Conservation (phyloP, 495 filamentous ascomycete genomes). For the Lophiostoma macrostomum region DNA sequence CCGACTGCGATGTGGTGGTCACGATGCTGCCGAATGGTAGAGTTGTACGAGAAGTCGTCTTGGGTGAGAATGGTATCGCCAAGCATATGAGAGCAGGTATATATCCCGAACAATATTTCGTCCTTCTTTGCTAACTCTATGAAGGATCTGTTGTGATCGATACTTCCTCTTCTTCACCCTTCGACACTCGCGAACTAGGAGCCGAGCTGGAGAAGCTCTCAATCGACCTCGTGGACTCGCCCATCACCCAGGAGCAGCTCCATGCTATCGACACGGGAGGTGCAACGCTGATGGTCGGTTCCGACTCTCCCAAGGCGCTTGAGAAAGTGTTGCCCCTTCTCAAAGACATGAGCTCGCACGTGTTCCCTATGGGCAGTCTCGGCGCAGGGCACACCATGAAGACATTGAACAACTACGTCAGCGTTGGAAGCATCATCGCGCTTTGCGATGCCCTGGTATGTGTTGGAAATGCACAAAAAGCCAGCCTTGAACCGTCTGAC, state of each 20-base stretch:
- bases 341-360: slow-evolving; percentile 30
- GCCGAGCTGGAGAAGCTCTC: slow-evolving; percentile 31
- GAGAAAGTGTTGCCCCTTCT: slow-evolving; percentile 34
- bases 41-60: slow-evolving; percentile 34
- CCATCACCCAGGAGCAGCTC: slow-evolving; percentile 37
- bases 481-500: slow-evolving; percentile 1
- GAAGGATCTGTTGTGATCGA: slow-evolving; percentile 35
- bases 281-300: slow-evolving; percentile 33
- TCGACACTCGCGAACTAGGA: slow-evolving; percentile 33
- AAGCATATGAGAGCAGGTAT: slow-evolving; percentile 28
- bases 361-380: slow-evolving; percentile 30
- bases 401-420: slow-evolving; percentile 40
- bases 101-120: not conserved
- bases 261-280: slow-evolving; percentile 35
- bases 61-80: slow-evolving; percentile 35
- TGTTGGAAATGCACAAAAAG: not conserved
- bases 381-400: slow-evolving; percentile 39
- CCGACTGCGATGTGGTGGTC: slow-evolving; percentile 34
- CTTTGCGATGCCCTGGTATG: slow-evolving; percentile 33
- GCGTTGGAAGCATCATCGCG: slow-evolving; percentile 33
- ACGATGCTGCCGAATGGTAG: slow-evolving; percentile 39
- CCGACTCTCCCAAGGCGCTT: slow-evolving; percentile 23
- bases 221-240: slow-evolving; percentile 35
- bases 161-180: slow-evolving; percentile 35
- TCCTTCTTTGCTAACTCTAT: not conserved